Evolutionary conservation across 1,139 yeast species (phyloP).

Genomic region (Trichomonascaceae sp.): DNA sequence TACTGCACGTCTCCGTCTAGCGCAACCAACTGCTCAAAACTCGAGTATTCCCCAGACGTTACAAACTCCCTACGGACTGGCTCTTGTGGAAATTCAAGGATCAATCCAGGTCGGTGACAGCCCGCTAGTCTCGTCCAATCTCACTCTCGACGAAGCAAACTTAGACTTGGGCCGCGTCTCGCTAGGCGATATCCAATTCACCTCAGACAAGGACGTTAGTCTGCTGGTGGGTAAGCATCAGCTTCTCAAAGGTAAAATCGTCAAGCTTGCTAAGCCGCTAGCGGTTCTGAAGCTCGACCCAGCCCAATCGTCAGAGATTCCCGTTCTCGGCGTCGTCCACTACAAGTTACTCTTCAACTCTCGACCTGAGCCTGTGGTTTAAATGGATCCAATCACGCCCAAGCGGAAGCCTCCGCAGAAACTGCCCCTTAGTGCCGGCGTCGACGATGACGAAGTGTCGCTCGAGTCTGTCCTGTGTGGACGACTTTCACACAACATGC

Average conservation of each 20-base stretch:
- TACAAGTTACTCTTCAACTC: conserved; percentile 22
- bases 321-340: conserved; percentile 19
- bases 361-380: conserved; percentile 25
- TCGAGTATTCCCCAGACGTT: conserved; percentile 16
- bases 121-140: conserved; percentile 12
- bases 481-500: too few species aligned
- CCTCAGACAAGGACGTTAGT: conserved; percentile 15
- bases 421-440: too few species aligned
- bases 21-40: too few species aligned
- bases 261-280: conserved; percentile 22
- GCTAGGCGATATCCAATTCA: conserved; percentile 7
- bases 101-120: conserved; percentile 18
- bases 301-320: conserved; percentile 12
- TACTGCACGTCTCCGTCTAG: too few species aligned
- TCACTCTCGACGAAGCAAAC: conserved; percentile 7
- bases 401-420: not conserved
- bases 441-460: too few species aligned
- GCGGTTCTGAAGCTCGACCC: conserved; percentile 18
- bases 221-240: conserved; percentile 25
- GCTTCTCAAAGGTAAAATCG: conserved; percentile 23
- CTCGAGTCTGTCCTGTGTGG: too few species aligned
- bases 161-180: conserved; percentile 9
- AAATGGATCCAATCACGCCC: not conserved
- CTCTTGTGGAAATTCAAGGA: conserved; percentile 24
- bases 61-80: conserved; percentile 22